Evolutionary conservation across 1,139 yeast genomes (phyloP).

Genomic region (Nakaseomyces nivariensis): DNA sequence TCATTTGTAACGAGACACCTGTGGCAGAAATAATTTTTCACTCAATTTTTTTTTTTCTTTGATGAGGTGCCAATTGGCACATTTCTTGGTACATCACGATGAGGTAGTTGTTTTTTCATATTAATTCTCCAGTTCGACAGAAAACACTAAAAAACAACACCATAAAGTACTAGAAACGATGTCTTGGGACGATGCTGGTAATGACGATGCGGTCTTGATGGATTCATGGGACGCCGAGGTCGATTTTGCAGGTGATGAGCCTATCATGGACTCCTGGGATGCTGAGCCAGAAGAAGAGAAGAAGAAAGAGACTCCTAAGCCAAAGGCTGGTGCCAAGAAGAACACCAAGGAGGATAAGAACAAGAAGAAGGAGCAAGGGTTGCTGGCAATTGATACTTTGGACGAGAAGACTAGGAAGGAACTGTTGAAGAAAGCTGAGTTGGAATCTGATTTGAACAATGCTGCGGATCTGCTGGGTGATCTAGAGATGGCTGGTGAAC

Average conservation of each 20-base stretch:
- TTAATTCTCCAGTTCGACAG: neutral
- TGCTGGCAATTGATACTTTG: constrained; percentile 48
- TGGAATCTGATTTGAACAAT: constrained; percentile 77
- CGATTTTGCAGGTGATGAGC: constrained; percentile 41
- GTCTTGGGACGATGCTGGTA: constrained; percentile 53
- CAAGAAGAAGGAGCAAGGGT: constrained; percentile 25
- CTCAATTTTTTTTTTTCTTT: no score
- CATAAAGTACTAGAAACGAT: constrained; percentile 8
- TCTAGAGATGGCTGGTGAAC: constrained; percentile 63
- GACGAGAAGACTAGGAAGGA: constrained; percentile 64
- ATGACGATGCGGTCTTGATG: constrained; percentile 39
- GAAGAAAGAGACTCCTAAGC: constrained; percentile 30
- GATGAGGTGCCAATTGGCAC: no score
- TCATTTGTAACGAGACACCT: no score
- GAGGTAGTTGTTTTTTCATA: neutral
- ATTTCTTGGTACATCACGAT: neutral
- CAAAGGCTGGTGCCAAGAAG: constrained; percentile 31
- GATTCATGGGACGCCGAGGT: constrained; percentile 77
- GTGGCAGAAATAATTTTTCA: no score
- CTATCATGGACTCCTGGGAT: constrained; percentile 84
- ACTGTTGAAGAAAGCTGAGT: constrained; percentile 66
- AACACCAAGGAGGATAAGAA: constrained; percentile 19
- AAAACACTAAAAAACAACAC: no score
- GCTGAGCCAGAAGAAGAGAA: constrained; percentile 39
- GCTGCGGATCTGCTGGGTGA: constrained; percentile 91